phyloP scores from a whole-genome alignment of 2,329 filamentous ascomycete genomes.

The Colletotrichum sp. region DNA sequence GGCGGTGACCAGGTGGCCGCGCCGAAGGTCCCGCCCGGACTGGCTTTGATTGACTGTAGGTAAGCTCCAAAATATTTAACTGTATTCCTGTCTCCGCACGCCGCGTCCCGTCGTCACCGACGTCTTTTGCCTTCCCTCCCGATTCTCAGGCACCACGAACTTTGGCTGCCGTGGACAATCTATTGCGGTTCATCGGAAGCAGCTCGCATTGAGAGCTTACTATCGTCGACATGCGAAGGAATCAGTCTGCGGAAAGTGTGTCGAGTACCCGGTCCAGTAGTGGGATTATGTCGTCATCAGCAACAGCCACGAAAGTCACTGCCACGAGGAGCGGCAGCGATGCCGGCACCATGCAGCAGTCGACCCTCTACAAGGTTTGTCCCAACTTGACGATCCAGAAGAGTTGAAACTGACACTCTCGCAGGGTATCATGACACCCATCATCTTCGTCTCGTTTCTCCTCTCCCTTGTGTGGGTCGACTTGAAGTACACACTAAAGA shows the following conservation, averaged over 20 bases:
- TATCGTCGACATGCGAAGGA: neutral
- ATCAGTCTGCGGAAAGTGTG: neutral
- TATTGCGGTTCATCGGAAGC: neutral
- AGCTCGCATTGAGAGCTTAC: neutral
- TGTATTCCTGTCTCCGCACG: constrained; percentile 1
- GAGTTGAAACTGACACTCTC: neutral
- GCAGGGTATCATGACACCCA: constrained; percentile 62
- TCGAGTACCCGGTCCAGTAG: neutral
- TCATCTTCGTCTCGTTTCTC: constrained; percentile 69
- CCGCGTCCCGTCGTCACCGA: neutral
- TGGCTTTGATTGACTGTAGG: neutral
- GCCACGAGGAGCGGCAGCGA: constrained; percentile 9
- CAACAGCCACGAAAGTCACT: constrained; percentile 17
- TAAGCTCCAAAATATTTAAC: neutral
- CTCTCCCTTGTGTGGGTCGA: constrained; percentile 70
- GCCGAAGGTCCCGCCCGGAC: neutral
- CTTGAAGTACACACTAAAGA: constrained; percentile 55
- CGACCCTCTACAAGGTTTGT: constrained; percentile 27
- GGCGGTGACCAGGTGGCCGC: neutral
- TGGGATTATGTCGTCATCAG: constrained; percentile 21
- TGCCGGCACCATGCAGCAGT: constrained; percentile 12
- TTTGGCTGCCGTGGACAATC: neutral
- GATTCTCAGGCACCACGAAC: neutral
- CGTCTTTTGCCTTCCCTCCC: neutral
- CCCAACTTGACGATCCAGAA: neutral